Evolutionary conservation across 2,329 filamentous ascomycete species (phyloP), one percentile per base, ranked within the genome.

Genomic region (Mariannaea sp.): DNA sequence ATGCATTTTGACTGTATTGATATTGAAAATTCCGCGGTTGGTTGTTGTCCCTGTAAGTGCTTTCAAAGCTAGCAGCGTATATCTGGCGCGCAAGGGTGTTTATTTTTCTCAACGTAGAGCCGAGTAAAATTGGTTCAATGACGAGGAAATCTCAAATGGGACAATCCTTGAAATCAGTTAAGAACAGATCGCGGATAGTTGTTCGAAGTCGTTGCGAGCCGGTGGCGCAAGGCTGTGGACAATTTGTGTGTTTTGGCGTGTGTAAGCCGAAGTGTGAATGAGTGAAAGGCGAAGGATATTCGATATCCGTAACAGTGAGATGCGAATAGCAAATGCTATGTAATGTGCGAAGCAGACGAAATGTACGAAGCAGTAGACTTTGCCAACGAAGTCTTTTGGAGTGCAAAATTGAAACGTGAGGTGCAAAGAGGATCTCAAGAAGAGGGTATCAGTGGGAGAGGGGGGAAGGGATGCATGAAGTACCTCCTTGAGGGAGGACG

Each of bases 311-410:
- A 46, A 53, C 49, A 55, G 50, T 49, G 53, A 45, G 54, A 13
- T 33, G 56, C 45, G 29, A 24, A 42, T 29, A 41, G 43, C 50
- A 43, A 7, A 55, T 43, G 51, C 47, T 56, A 56, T 58, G 56
- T 58, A 60, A 55, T 5, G 46, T 49, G 43, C 56, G 39, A 43
- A 65, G 56, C 58, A 59, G 59, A 61, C 56, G 38, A 24, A 65
- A 61, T 45, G 53, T 58, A 61, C 42, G 62, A 58, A 65, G 61
- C 59, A 44, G 41, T 59, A 73, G 77, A 80, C 79, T 81, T 77
- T 81, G 79, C 79, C 79, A 81, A 81, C 79, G 79, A 81, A 81
- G 79, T 71, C 70, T 65, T n/a, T n/a, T n/a, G n/a, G n/a, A n/a
- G n/a, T 56, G 59, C 58, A 55, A 56, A 58, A 57, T 56, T 56